Evolutionary conservation across 306 rosid species (phyloP).

Genomic region (Castanea sativa): DNA sequence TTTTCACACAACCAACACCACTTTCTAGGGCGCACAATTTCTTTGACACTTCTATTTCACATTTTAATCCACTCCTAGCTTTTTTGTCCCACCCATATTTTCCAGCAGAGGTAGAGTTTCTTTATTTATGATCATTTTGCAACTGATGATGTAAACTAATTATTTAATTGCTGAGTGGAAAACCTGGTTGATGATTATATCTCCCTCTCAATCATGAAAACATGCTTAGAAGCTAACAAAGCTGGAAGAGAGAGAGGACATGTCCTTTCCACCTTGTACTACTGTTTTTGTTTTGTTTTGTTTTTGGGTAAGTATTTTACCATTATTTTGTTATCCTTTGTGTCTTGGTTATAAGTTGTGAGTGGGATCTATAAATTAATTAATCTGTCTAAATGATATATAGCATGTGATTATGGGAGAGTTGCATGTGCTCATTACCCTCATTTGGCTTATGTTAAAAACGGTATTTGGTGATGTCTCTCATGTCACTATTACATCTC

Average conservation of each 20-base stretch:
- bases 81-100: background rate
- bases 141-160: conserved; percentile 12
- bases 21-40: conserved; percentile 5
- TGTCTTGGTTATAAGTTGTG: conserved; percentile 12
- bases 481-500: background rate
- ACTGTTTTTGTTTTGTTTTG: no score
- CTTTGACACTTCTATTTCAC: conserved; percentile 23
- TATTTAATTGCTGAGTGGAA: conserved; percentile 38
- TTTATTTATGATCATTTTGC: background rate
- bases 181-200: conserved; percentile 38
- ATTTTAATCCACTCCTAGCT: conserved; percentile 12
- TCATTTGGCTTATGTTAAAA: background rate
- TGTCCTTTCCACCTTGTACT: conserved; percentile 14
- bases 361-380: conserved; percentile 6
- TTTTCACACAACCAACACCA: conserved; percentile 54
- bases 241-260: background rate
- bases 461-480: background rate
- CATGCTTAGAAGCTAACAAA: conserved; percentile 86
- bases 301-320: background rate
- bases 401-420: background rate
- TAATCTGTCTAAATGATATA: background rate
- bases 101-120: background rate
- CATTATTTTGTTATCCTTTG: background rate
- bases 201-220: conserved; percentile 62
- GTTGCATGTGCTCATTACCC: background rate